Conservation (phyloP, 768 basidiomycete species). For the Roridomyces roridus region DNA sequence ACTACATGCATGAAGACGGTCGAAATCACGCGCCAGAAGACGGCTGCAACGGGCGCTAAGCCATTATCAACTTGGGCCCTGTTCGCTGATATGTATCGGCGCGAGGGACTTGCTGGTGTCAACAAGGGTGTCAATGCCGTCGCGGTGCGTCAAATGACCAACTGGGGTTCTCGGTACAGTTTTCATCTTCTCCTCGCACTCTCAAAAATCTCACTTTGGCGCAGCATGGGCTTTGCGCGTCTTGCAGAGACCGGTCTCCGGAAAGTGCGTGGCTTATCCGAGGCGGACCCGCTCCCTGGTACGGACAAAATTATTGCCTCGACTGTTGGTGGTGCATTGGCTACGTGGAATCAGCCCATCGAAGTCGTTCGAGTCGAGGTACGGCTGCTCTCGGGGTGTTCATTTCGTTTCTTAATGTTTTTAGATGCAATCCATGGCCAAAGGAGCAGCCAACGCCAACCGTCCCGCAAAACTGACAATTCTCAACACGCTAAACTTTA, state of each 20-base stretch:
- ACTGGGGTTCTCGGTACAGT: slow-evolving; percentile 88
- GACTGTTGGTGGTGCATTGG: slow-evolving; percentile 90
- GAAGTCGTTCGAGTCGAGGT: slow-evolving; percentile 98
- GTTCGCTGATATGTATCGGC: slow-evolving; percentile 92
- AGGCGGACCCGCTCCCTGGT: slow-evolving; percentile 74
- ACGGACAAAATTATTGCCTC: slow-evolving; percentile 90
- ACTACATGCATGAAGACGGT: slow-evolving; percentile 99
- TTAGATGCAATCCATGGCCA: slow-evolving; percentile 99
- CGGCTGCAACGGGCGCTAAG: slow-evolving; percentile 81
- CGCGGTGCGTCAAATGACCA: slow-evolving; percentile 90
- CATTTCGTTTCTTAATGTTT: slow-evolving; percentile 10
- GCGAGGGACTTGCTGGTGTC: slow-evolving; percentile 93
- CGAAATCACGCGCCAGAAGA: slow-evolving; percentile 96
- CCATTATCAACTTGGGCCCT: slow-evolving; percentile 94
- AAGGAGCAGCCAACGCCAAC: slow-evolving; percentile 70
- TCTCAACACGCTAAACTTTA: slow-evolving; percentile 87
- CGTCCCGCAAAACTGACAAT: slow-evolving; percentile 94
- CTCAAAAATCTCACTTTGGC: background rate
- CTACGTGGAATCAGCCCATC: slow-evolving; percentile 99
- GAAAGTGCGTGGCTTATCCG: slow-evolving; percentile 76
- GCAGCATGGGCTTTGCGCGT: slow-evolving; percentile 95
- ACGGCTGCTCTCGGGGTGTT: too few species aligned
- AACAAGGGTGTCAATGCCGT: slow-evolving; percentile 99
- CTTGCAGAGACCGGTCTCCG: slow-evolving; percentile 85
- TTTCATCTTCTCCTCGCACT: slow-evolving; percentile 14